Evolutionary conservation across 2,329 filamentous ascomycete genomes (phyloP).

Genomic region (Aspergillus ustus): DNA sequence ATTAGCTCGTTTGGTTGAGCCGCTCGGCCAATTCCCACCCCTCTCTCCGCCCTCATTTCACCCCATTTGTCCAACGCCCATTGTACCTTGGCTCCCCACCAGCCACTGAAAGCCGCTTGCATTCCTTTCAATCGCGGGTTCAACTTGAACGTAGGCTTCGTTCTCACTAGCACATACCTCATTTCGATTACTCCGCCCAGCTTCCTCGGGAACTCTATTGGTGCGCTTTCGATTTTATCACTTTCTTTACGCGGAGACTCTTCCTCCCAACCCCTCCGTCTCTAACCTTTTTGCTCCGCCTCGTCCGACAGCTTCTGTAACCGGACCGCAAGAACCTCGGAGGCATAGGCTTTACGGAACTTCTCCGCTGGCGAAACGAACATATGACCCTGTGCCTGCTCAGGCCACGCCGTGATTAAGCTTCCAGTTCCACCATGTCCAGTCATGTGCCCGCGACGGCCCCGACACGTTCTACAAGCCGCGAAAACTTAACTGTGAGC

Average conservation of each 20-base stretch:
- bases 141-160: neutral
- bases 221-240: constrained; percentile 5
- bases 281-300: constrained; percentile 21
- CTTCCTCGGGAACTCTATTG: constrained; percentile 7
- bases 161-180: neutral
- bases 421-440: constrained; percentile 34
- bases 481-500: constrained; percentile 30
- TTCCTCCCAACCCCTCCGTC: constrained; percentile 7
- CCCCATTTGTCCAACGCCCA: constrained; percentile 25
- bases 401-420: constrained; percentile 30
- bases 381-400: constrained; percentile 22
- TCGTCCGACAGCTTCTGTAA: constrained; percentile 22
- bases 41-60: constrained; percentile 34
- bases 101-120: constrained; percentile 16
- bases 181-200: neutral
- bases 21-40: constrained; percentile 34
- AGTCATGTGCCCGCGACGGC: constrained; percentile 30
- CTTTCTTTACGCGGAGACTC: constrained; percentile 13
- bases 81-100: constrained; percentile 26
- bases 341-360: constrained; percentile 12
- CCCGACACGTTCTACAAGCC: constrained; percentile 35
- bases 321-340: constrained; percentile 20
- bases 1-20: constrained; percentile 21
- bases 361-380: constrained; percentile 8
- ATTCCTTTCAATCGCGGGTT: constrained; percentile 13